Evolutionary conservation across 1,284 basidiomycete genomes (phyloP).

Genomic region (Cryptococcus depauperatus): DNA sequence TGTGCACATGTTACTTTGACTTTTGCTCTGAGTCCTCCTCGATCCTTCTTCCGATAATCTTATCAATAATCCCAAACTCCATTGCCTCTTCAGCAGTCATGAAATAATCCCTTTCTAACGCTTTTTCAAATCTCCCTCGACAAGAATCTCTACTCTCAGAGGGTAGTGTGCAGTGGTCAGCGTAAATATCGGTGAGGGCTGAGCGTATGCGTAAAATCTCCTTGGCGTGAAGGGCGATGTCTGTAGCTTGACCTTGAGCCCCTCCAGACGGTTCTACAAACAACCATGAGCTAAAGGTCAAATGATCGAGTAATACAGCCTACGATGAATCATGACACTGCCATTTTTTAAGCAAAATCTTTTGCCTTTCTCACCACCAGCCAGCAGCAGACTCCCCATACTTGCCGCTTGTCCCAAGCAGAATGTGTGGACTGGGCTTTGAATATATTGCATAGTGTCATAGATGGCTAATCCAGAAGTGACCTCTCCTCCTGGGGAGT

Average conservation of each 20-base stretch:
- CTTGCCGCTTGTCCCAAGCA: constrained; percentile 86
- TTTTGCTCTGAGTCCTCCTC: constrained; percentile 14
- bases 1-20: too few species aligned
- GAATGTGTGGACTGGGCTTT: constrained; percentile 87
- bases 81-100: constrained; percentile 83
- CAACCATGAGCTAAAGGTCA: neutral
- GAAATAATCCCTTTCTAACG: constrained; percentile 87
- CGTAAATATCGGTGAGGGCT: constrained; percentile 71
- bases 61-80: constrained; percentile 83
- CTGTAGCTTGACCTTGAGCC: constrained; percentile 82
- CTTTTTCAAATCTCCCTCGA: constrained; percentile 68
- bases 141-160: constrained; percentile 60
- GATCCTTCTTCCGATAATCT: constrained; percentile 58
- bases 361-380: constrained; percentile 76
- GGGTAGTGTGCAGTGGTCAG: constrained; percentile 53
- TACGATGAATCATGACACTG: constrained; percentile 94
- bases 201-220: constrained; percentile 82
- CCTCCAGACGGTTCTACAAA: constrained; percentile 80
- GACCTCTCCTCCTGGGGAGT: constrained; percentile 87
- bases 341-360: constrained; percentile 82
- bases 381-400: constrained; percentile 83
- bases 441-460: constrained; percentile 82
- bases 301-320: constrained; percentile 38
- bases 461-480: constrained; percentile 90
- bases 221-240: constrained; percentile 87